Evolutionary conservation across 441 rosid species (phyloP), one percentile per base, ranked within the genome.

Genomic region (Adansonia grandidieri): DNA sequence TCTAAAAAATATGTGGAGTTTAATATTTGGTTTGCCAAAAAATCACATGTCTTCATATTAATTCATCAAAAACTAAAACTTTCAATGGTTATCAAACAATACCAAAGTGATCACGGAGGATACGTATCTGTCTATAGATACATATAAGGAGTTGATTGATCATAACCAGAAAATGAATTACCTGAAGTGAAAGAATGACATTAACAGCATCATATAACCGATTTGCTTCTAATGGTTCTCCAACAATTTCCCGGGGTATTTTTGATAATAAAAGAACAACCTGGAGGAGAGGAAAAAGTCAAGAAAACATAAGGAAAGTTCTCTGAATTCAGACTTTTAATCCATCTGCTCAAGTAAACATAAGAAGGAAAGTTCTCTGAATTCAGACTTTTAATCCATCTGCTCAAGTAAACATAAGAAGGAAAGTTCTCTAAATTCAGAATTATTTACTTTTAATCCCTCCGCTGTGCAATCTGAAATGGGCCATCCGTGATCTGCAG

Each of bases 381-480:
- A 47, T 68, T 78, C 72, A 69, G 65, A 24, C 28, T 24, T 24
- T 24, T 24, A 96, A 80, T 83, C 97, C 98, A 84, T 96, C 98
- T 75, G 97, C 91, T 3, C 28, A 24, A 28, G 32, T 28, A 28
- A 28, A 28, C 32, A 28, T 28, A 28, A 28, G 32, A 74, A 45
- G 61, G 66, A n/a, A 56, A 76, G 62, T 19, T 70, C 5, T 75
- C 68, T 56, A 37, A 73, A 47, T 68, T 78, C 72, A 69, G 65
- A 54, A n/a, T 61, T 47, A 77, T 79, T 84, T 91, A 94, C 99
- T 83, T 96, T 93, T 66, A 96, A 80, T 84, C 97, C 98, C 84
- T 96, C 98, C 74, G 97, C 91, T 3, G 98, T 92, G 90, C 98
- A 94, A 78, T 96, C 99, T n/a, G 98, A 93, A 79, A 94, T 91